Evolutionary conservation across 129 eudicot genomes (phyloP), one percentile per base, ranked within the genome.

Genomic region (Heracleum sosnowskyi): DNA sequence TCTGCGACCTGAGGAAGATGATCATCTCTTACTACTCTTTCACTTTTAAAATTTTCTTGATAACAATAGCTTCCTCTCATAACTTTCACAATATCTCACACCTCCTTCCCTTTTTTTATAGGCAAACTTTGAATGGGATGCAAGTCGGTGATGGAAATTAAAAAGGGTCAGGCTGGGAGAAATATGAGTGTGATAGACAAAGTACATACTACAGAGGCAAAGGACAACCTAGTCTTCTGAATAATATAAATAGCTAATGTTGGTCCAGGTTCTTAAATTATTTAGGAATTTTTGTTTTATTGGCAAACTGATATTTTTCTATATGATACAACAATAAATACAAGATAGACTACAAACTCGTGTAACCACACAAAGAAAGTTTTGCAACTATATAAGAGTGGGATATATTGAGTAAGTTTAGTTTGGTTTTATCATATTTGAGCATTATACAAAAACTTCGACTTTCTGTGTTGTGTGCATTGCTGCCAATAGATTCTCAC

Each of bases 191-290:
- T 76, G 85, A 77, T 78, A 78, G 82, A 76, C 80, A 55, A 81
- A 86, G 87, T 85, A 75, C 86, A 84, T 64, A 33, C 75, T 46
- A 80, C 84, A 85, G 80, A 82, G 75, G 79, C 80, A 88, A 85
- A 80, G 87, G 83, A 78, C 80, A 44, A 74, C 81, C 72, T 77
- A 80, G 85, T 80, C 82, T 88, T 84, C 73, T 88, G 81, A 69
- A 82, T 87, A 88, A 53, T 89, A 91, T 91, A 91, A 86, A 87
- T 89, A 91, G 88, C 78, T 82, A 88, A 78, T 41, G 83, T 79
- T 76, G 28, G 83, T 73, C 74, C 76, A 68, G 74, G 83, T 39
- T 47, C 73, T 80, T 78, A 78, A 15, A 84, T 57, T 53, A 31
- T 47, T 82, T 80, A 81, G 83, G 84, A 87, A 79, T 51, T 81